A percentile compares a stretch with the other conserved stretches of the same genome.
Evolutionary conservation across 345 rosid genomes (phyloP).

Genomic region (Murraya koenigii): DNA sequence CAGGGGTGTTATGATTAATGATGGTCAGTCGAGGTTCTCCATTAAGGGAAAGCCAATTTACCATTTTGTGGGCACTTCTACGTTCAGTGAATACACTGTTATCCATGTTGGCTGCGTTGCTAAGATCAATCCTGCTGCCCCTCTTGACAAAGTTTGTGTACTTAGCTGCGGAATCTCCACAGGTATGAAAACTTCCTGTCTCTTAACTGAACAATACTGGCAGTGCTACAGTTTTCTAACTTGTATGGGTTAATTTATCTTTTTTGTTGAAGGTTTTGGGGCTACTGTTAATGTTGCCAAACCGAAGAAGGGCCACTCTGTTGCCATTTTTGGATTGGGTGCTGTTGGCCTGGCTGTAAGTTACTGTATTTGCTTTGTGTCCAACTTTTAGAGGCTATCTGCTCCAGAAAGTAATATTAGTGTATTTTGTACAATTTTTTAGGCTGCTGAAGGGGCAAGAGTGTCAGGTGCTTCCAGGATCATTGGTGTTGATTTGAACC

Average conservation of each 20-base stretch:
- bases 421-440: background rate
- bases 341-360: slow-evolving; percentile 76
- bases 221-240: background rate
- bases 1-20: slow-evolving; percentile 61
- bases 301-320: slow-evolving; percentile 61
- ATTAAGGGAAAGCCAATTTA: slow-evolving; percentile 65
- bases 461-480: slow-evolving; percentile 62
- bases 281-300: slow-evolving; percentile 80
- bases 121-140: slow-evolving; percentile 75
- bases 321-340: slow-evolving; percentile 70
- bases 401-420: background rate
- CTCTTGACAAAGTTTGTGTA: slow-evolving; percentile 79
- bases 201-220: background rate
- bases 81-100: slow-evolving; percentile 83
- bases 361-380: background rate
- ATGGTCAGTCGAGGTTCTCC: slow-evolving; percentile 70
- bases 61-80: slow-evolving; percentile 77
- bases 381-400: background rate
- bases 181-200: slow-evolving; percentile 27
- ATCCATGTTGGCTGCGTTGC: slow-evolving; percentile 69
- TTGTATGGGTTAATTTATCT: background rate
- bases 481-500: slow-evolving; percentile 75
- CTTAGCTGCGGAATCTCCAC: slow-evolving; percentile 78
- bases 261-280: slow-evolving; percentile 45
- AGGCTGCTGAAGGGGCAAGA: slow-evolving; percentile 92